Conservation (phyloP, 2,329 filamentous ascomycete species). For the Fusarium sp. region DNA sequence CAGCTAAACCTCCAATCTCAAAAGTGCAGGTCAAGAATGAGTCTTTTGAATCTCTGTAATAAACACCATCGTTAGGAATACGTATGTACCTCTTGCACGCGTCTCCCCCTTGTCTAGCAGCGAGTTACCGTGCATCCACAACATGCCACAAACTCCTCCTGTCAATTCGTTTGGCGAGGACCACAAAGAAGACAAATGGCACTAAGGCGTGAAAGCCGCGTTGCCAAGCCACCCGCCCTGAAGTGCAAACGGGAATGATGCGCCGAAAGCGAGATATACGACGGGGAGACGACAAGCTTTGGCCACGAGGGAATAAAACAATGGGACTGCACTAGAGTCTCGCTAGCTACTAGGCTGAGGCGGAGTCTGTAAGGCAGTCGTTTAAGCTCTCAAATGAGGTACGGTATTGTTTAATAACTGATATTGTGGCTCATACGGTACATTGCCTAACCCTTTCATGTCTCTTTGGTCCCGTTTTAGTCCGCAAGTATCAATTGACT, state of each 20-base stretch:
- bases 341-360: not conserved
- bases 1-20: conserved; percentile 9
- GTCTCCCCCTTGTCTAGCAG: conserved; percentile 14
- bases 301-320: conserved; percentile 28
- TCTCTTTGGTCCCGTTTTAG: not conserved
- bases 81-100: conserved; percentile 37
- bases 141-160: conserved; percentile 12
- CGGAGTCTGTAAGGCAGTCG: conserved; percentile 18
- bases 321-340: conserved; percentile 25
- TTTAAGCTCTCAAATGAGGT: not conserved
- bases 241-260: conserved; percentile 23
- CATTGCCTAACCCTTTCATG: not conserved
- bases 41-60: conserved; percentile 1
- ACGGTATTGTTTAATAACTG: not conserved
- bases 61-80: not conserved
- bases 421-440: conserved; percentile 2
- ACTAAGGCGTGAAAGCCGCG: conserved; percentile 16
- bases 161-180: conserved; percentile 2
- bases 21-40: conserved; percentile 4
- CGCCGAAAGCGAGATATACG: conserved; percentile 50
- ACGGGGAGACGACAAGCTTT: conserved; percentile 19
- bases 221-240: conserved; percentile 40
- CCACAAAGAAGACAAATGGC: not conserved
- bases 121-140: conserved; percentile 26
- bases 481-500: not conserved